Base-by-base conservation (phyloP, 257 asterid genomes). In the Solanum etuberosum region DNA sequence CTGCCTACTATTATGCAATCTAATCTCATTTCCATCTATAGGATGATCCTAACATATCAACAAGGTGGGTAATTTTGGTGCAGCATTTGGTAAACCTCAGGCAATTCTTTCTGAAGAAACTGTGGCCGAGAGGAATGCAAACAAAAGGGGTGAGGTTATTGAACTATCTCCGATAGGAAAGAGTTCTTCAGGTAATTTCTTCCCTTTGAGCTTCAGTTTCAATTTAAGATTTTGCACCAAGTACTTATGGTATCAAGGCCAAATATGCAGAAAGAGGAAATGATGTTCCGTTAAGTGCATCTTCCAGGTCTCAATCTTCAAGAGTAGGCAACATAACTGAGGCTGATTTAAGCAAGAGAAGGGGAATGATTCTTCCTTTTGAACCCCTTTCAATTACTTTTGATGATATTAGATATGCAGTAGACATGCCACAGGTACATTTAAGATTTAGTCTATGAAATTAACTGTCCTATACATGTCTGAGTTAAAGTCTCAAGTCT, bases 311-410 rank as follows among this genome's bases (percentile, higher is more conserved):
- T 25, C 54, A 86, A 46, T 92, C 95, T 31, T 83, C 93, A 15
- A 87, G 92, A 89, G 92, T 89, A 7, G 93, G 93, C 83, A 91
- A 87, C 91, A 74, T 88, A 23, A 87, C 84, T 57, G 91, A 87
- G 27, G 72, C 87, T 10, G 91, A 91, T 67, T 90, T 89, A 37
- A 92, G 84, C 46, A 88, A 93, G 86, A 95, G 92, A 87, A 92
- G 86, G 86, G 98, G 99, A 90, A 94, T 96, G 99, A 90, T 96
- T 88, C 89, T 96, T 86, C 99, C 99, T 59, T 96, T 95, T 81
- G 89, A 90, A 71, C 97, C 99, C 27, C 98, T 92, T 90, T 91
- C 97, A 57, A 89, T 96, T 89, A 93, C 97, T 38, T 96, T 95
- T 70, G 95, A 95, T 48, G 93, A 94, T 35, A 91, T 96, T 85